These are phyloP conservation scores for Lachnum nothofagi DNA, from an alignment of 2,329 filamentous ascomycete genomes.

Conservation along the genomic window DNA sequence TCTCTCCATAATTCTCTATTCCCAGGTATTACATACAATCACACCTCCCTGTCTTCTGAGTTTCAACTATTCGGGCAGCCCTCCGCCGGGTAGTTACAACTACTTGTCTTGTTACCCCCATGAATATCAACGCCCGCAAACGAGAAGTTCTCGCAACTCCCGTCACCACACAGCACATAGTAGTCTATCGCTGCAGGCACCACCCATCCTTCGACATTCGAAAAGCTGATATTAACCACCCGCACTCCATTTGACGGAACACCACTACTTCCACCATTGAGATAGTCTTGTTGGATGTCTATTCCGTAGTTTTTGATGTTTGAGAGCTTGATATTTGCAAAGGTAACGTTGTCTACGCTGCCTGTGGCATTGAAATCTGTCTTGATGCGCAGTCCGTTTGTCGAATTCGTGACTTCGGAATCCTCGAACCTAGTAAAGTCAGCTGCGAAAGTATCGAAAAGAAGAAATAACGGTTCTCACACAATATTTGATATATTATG, in stretches of 20 bases:
- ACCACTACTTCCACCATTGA: conserved; percentile 44
- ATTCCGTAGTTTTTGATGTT: conserved; percentile 44
- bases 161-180: conserved; percentile 46
- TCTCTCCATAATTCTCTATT: too few species aligned
- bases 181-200: conserved; percentile 34
- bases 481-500: conserved; percentile 12
- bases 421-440: conserved; percentile 19
- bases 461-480: conserved; percentile 2
- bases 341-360: conserved; percentile 36
- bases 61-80: not conserved
- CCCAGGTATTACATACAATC: too few species aligned
- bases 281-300: conserved; percentile 51
- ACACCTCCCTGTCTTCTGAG: too few species aligned
- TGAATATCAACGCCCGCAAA: not conserved
- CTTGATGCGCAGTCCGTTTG: conserved; percentile 35
- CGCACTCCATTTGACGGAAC: conserved; percentile 42
- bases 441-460: not conserved
- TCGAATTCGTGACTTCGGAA: conserved; percentile 23
- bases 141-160: not conserved
- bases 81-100: not conserved
- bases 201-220: conserved; percentile 32
- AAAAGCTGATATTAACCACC: conserved; percentile 38
- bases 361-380: conserved; percentile 34
- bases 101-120: not conserved
- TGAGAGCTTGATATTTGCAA: conserved; percentile 40